Conservation (phyloP, 176 grass and related monocot species). For the Olyra latifolia region DNA sequence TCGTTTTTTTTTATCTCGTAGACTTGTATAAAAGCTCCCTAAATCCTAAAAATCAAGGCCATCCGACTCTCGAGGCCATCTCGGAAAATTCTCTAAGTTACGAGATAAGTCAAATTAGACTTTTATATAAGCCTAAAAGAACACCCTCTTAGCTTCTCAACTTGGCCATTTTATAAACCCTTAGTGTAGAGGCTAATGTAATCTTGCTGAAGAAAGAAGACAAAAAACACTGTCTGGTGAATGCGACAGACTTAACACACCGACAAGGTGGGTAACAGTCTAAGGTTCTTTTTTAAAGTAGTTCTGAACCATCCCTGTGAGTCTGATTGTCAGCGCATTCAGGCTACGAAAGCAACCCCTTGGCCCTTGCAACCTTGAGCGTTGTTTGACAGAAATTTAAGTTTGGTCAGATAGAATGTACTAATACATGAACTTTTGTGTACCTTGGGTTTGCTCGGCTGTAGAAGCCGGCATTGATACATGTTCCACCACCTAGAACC, state of each 20-base stretch:
- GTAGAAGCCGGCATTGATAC: slow-evolving; percentile 96
- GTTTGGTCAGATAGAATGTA: slow-evolving; percentile 14
- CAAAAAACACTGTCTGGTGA: not conserved
- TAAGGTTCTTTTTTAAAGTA: not conserved
- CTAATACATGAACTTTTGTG: not conserved
- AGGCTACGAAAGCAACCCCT: not conserved
- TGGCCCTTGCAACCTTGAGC: slow-evolving; percentile 7
- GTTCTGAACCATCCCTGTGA: not conserved
- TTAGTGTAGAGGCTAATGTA: not conserved
- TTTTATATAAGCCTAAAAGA: too few species aligned
- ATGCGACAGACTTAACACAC: slow-evolving; percentile 27
- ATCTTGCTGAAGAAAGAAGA: not conserved
- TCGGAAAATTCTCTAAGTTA: too few species aligned
- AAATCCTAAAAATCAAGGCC: too few species aligned
- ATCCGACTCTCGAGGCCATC: too few species aligned
- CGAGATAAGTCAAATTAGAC: too few species aligned
- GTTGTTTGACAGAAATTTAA: slow-evolving; percentile 11
- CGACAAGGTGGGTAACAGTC: not conserved
- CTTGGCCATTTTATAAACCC: not conserved
- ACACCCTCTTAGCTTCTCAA: slow-evolving; percentile 6
- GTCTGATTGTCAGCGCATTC: slow-evolving; percentile 5
- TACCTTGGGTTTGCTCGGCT: slow-evolving; percentile 79
- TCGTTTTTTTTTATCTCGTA: too few species aligned
- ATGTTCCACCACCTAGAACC: slow-evolving; percentile 83
- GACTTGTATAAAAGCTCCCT: too few species aligned